Evolutionary conservation across 352 stramenopile genomes (phyloP).

Genomic region (Phytophthora citrophthora): DNA sequence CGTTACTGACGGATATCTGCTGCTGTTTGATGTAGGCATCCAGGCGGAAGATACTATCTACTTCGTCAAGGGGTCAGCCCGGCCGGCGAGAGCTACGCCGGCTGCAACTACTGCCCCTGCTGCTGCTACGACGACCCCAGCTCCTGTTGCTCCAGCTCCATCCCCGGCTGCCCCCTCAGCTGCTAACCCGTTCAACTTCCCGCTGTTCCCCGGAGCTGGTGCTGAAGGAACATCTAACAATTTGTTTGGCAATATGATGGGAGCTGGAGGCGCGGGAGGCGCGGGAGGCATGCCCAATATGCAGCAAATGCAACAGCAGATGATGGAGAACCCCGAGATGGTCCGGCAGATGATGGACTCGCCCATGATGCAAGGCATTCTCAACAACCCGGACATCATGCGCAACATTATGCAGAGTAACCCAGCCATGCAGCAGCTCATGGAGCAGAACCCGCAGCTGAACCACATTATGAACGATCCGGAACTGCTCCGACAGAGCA

Average conservation of each 20-base stretch:
- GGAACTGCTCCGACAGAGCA: slow-evolving; percentile 93
- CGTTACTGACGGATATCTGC: neutral
- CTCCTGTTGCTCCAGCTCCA: slow-evolving; percentile 26
- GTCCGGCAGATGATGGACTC: slow-evolving; percentile 91
- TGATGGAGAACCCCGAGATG: slow-evolving; percentile 90
- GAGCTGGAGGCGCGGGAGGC: slow-evolving; percentile 17
- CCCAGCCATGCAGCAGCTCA: slow-evolving; percentile 94
- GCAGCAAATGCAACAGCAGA: slow-evolving; percentile 88
- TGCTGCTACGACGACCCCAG: slow-evolving; percentile 15
- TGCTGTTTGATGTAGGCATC: slow-evolving; percentile 51
- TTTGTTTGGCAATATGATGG: slow-evolving; percentile 66
- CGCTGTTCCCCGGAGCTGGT: slow-evolving; percentile 46
- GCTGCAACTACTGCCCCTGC: slow-evolving; percentile 29
- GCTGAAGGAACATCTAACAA: slow-evolving; percentile 28
- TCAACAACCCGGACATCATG: slow-evolving; percentile 97
- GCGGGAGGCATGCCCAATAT: slow-evolving; percentile 65
- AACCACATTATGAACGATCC: slow-evolving; percentile 97
- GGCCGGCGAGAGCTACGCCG: slow-evolving; percentile 22
- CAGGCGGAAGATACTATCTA: slow-evolving; percentile 83
- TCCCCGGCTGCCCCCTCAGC: slow-evolving; percentile 12
- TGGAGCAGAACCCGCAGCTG: slow-evolving; percentile 97
- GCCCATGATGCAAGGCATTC: slow-evolving; percentile 92
- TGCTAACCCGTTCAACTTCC: slow-evolving; percentile 62
- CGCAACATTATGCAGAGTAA: slow-evolving; percentile 96
- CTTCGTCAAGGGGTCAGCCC: slow-evolving; percentile 79